Evolutionary conservation across 2,329 filamentous ascomycete genomes (phyloP).

Genomic region (Penicillium thymicola): DNA sequence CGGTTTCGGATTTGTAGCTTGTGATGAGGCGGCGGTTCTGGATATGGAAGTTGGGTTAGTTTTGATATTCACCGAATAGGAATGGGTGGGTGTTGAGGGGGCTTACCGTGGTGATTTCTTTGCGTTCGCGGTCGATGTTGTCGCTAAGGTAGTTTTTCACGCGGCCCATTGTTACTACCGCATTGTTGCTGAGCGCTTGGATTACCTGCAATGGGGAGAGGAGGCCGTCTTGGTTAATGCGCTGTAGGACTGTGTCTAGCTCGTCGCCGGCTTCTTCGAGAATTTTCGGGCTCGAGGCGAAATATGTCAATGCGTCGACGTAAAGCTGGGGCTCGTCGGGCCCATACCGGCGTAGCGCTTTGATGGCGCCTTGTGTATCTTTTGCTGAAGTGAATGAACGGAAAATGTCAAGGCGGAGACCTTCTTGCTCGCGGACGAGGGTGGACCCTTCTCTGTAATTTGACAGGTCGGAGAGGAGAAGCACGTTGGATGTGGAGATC

Average conservation of each 20-base stretch:
- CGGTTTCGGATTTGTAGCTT: constrained; percentile 80
- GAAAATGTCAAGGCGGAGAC: constrained; percentile 91
- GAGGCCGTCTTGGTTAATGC: constrained; percentile 84
- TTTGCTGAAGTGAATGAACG: constrained; percentile 90
- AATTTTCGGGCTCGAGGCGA: constrained; percentile 77
- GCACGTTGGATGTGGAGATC: constrained; percentile 91
- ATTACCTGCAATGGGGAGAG: constrained; percentile 97
- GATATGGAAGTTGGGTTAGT: constrained; percentile 30
- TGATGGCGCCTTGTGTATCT: constrained; percentile 86
- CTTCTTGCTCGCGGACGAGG: constrained; percentile 89
- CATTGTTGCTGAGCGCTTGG: constrained; percentile 75
- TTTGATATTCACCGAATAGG: neutral
- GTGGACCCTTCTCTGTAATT: constrained; percentile 87
- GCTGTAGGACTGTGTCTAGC: constrained; percentile 72
- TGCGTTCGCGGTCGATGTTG: constrained; percentile 83
- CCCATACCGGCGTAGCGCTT: constrained; percentile 86
- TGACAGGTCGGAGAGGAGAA: constrained; percentile 86
- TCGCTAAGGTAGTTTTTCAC: constrained; percentile 88
- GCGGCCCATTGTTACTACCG: constrained; percentile 94
- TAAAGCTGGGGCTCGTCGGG: constrained; percentile 88
- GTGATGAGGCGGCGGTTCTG: constrained; percentile 75
- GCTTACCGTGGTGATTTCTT: constrained; percentile 68
- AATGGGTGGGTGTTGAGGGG: neutral
- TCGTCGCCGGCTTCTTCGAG: constrained; percentile 86
- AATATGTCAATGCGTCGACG: constrained; percentile 85